phyloP scores from a whole-genome alignment of 2,329 filamentous ascomycete species.

The Seiridium cupressi region DNA sequence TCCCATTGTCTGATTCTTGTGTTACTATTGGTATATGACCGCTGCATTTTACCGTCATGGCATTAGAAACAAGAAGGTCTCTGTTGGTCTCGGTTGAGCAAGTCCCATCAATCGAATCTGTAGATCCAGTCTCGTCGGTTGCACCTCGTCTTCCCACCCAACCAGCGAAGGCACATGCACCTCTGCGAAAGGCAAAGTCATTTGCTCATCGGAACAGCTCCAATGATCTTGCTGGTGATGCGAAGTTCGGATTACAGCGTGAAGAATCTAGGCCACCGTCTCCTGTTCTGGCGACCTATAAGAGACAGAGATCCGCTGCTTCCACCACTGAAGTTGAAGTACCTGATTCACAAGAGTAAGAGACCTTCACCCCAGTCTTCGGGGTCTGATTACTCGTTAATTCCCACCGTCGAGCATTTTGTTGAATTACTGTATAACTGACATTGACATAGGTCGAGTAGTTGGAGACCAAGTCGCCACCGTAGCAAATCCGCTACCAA shows the following conservation, averaged over 20 bases:
- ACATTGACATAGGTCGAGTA: background rate
- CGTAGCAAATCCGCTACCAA: too few relatives aligned
- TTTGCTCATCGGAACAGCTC: background rate
- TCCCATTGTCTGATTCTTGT: too few relatives aligned
- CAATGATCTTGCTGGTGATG: too few relatives aligned
- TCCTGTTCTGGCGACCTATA: background rate
- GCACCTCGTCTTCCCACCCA: background rate
- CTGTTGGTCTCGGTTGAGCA: background rate
- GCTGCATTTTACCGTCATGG: too few relatives aligned
- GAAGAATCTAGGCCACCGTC: background rate
- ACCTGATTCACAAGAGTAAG: background rate
- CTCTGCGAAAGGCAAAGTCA: background rate
- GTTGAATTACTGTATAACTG: background rate
- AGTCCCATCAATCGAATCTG: background rate
- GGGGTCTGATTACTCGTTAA: too few relatives aligned
- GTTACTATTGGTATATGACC: too few relatives aligned
- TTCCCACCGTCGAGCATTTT: too few relatives aligned
- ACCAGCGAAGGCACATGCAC: background rate
- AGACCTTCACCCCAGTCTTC: background rate
- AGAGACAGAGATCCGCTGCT: background rate
- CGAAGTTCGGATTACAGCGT: background rate
- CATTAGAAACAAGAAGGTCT: background rate
- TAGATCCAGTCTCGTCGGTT: background rate
- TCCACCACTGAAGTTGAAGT: background rate
- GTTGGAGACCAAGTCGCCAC: background rate